These are phyloP conservation scores for Wallacemonas sp. DNA, from an alignment of 208 protist species.

Conservation along the genomic window DNA sequence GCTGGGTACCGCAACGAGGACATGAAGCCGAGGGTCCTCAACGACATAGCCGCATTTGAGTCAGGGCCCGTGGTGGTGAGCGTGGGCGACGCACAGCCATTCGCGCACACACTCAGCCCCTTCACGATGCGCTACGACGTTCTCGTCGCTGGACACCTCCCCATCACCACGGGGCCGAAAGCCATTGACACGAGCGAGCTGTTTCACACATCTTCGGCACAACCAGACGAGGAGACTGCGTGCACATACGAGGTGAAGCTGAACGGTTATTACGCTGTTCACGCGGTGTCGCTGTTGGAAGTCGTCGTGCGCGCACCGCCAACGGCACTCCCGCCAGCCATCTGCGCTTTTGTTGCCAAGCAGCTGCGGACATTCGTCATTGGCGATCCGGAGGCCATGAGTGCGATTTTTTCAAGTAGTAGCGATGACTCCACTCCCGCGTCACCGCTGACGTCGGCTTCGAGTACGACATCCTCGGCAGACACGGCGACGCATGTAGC, in stretches of 20 bases:
- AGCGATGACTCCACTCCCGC: no score
- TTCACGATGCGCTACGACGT: conserved; percentile 78
- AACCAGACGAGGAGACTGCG: neutral
- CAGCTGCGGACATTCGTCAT: conserved; percentile 62
- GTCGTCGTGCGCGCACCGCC: conserved; percentile 60
- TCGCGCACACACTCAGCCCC: conserved; percentile 38
- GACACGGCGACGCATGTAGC: neutral
- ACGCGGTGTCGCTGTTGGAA: conserved; percentile 74
- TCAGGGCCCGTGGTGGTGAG: conserved; percentile 79
- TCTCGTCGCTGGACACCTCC: conserved; percentile 68
- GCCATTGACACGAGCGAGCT: conserved; percentile 16
- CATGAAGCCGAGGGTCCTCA: conserved; percentile 66
- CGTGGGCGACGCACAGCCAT: conserved; percentile 38
- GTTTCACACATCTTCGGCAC: conserved; percentile 16
- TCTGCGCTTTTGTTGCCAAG: conserved; percentile 56
- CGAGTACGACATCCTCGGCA: neutral
- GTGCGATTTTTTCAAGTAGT: conserved; percentile 12
- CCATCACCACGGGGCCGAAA: conserved; percentile 27
- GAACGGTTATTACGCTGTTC: conserved; percentile 79
- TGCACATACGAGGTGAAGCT: conserved; percentile 59
- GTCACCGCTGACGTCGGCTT: neutral
- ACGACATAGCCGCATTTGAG: conserved; percentile 60
- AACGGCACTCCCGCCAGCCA: conserved; percentile 40
- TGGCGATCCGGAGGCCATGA: conserved; percentile 64
- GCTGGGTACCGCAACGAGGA: conserved; percentile 18